A percentile compares a stretch with the other conserved stretches of the same genome.
phyloP scores from a whole-genome alignment of 1,284 basidiomycete genomes.

The Gymnopus androsaceus region DNA sequence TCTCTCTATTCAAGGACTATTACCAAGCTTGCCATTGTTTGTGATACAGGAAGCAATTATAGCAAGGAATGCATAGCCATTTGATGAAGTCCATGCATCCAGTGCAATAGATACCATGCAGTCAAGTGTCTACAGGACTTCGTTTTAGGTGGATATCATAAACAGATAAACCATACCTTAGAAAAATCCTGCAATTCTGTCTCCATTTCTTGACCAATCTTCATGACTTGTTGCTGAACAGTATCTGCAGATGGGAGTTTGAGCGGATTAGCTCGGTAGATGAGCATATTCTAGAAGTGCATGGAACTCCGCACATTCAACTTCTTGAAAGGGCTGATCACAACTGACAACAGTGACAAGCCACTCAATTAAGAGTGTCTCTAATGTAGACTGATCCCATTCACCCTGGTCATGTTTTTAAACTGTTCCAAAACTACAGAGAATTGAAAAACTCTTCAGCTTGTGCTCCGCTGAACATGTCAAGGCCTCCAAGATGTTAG shows the following conservation, averaged over 20 bases:
- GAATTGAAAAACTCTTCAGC: not conserved
- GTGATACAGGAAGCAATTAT: no score
- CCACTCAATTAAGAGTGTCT: conserved; percentile 21
- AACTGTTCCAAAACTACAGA: not conserved
- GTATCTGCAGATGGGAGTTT: conserved; percentile 13
- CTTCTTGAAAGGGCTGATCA: conserved; percentile 23
- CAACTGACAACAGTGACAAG: conserved; percentile 20
- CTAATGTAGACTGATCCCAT: no score
- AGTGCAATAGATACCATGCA: not conserved
- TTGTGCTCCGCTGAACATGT: not conserved
- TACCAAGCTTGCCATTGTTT: no score
- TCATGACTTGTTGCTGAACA: conserved; percentile 7
- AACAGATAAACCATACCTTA: conserved; percentile 1
- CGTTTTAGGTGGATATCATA: no score
- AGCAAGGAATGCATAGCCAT: no score
- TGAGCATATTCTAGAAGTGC: conserved; percentile 18
- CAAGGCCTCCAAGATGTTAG: not conserved
- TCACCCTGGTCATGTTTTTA: conserved; percentile 2
- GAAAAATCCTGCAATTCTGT: conserved; percentile 15
- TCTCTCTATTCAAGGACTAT: not conserved
- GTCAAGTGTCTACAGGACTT: not conserved
- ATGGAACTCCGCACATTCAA: conserved; percentile 20
- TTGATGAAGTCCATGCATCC: conserved; percentile 1
- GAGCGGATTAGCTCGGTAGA: conserved; percentile 7
- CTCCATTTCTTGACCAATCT: conserved; percentile 14